These are phyloP conservation scores for Claviceps humidiphila DNA, from an alignment of 2,329 filamentous ascomycete species.

Conservation along the genomic window DNA sequence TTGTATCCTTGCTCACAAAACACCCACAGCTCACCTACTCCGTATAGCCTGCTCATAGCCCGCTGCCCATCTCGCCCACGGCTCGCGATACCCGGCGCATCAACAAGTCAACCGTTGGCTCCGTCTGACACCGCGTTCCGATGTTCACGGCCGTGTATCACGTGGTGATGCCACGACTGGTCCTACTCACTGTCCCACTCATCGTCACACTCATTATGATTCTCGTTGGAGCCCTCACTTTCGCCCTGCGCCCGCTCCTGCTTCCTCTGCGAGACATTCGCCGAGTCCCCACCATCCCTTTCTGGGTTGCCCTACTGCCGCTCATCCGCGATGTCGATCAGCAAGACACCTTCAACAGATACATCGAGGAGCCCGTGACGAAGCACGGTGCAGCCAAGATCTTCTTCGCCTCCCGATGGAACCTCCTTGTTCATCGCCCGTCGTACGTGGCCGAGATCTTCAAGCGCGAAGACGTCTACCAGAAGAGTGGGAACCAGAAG, in stretches of 20 bases:
- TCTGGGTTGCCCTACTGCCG: slow-evolving; percentile 29
- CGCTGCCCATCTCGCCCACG: no score
- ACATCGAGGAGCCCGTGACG: slow-evolving; percentile 24
- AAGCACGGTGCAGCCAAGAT: slow-evolving; percentile 32
- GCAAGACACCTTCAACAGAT: slow-evolving; percentile 24
- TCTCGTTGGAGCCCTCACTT: neutral
- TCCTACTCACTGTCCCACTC: neutral
- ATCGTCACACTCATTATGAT: neutral
- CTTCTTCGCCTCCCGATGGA: slow-evolving; percentile 36
- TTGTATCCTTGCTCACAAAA: no score
- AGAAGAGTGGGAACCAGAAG: slow-evolving; percentile 27
- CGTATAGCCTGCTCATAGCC: no score
- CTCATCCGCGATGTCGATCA: slow-evolving; percentile 30
- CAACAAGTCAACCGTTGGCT: no score
- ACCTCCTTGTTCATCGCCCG: slow-evolving; percentile 31
- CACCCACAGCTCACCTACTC: no score
- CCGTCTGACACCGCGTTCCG: no score
- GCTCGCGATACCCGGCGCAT: no score
- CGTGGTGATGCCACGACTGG: neutral
- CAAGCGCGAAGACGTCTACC: slow-evolving; percentile 18
- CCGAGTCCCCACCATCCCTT: slow-evolving; percentile 29
- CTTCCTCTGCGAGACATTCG: slow-evolving; percentile 15
- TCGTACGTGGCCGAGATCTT: slow-evolving; percentile 27
- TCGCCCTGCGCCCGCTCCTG: slow-evolving; percentile 7
- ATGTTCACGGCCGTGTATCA: neutral